Base-by-base conservation (phyloP, 352 stramenopile genomes). In the Pythium aquatile region DNA sequence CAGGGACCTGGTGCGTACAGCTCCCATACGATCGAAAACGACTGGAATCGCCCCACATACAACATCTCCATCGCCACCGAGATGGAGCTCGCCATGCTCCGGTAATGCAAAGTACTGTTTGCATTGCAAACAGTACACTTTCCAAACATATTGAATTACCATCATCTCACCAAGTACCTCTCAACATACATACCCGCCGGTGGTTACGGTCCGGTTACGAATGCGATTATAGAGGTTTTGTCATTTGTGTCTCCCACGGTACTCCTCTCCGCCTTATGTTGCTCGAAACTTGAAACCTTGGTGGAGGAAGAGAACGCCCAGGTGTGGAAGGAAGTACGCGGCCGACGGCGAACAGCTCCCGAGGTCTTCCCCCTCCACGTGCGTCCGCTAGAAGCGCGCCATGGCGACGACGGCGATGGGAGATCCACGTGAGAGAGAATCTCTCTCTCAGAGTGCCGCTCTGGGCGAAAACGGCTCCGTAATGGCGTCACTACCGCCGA, bases 21-120 rank as follows among this genome's bases (percentile, higher is more conserved):
- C 52, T 83, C 79, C 3, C 72, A 83, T 16, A 87, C 74, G 1
- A 75, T 90, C 39, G 85, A 91, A 42, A 82, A 75, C 57, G 81
- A 90, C 59, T 93, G 85, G 85, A 91, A 93, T 61, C 81, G 81
- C n/a, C 85, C 85, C n/a, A 93, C 85, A 9, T 87, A 91, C 72
- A 93, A 93, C 73, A 91, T 93, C 66, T 87, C 82, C 14, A 93
- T 93, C 63, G 85, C 85, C 24, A 93, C 85, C 3, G 82, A 93
- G 57, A 93, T 93, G 85, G 83, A 93, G 55, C 60, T 89, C 3
- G 82, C 82, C 44, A 89, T 89, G 73, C 62, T 89, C 40, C 75
- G 64, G 51, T 75, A 54, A 55, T 47, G 8, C 40, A 24, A 24
- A 24, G 20, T 24, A 24, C 20, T 24, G 20, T 24, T 24, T 24